Conservation (phyloP, 2,329 filamentous ascomycete genomes). For the Beauveria medogensis region DNA sequence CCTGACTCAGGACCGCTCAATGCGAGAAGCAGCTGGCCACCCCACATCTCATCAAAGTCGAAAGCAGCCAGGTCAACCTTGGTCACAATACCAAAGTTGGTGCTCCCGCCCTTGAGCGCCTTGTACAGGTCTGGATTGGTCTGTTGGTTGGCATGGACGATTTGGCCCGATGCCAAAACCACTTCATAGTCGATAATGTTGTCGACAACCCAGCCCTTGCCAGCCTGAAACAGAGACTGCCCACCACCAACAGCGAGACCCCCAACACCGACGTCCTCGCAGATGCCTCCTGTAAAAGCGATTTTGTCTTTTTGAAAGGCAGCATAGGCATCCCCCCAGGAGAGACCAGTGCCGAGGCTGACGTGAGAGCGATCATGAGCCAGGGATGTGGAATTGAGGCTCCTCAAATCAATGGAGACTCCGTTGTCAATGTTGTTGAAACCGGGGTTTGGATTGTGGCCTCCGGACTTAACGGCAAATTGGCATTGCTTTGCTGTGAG, state of each 20-base stretch:
- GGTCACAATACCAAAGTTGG: constrained; percentile 36
- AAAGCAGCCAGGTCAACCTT: constrained; percentile 21
- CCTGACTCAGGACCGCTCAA: not conserved
- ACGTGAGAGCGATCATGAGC: constrained; percentile 25
- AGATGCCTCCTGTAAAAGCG: constrained; percentile 32
- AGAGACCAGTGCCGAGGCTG: constrained; percentile 32
- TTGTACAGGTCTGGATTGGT: constrained; percentile 36
- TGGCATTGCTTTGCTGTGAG: constrained; percentile 12
- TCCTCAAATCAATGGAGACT: constrained; percentile 31
- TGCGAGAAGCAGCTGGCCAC: constrained; percentile 10
- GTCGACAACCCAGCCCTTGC: constrained; percentile 33
- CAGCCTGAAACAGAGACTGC: constrained; percentile 33
- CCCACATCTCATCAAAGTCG: constrained; percentile 15
- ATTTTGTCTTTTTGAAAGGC: constrained; percentile 29
- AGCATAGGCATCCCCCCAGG: constrained; percentile 34
- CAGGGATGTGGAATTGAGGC: constrained; percentile 27
- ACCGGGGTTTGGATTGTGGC: constrained; percentile 37
- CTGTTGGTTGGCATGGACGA: constrained; percentile 32
- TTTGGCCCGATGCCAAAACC: constrained; percentile 33
- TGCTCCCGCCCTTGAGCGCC: constrained; percentile 39
- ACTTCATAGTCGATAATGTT: constrained; percentile 34
- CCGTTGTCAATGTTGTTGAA: constrained; percentile 31
- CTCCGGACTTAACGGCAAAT: constrained; percentile 41
- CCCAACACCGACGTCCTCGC: constrained; percentile 33
- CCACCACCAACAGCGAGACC: constrained; percentile 39